A percentile compares a stretch with the other conserved stretches of the same genome.
Evolutionary conservation across 192 early-diverging fungal genomes (phyloP).

Genomic region (Coemansia sp.): DNA sequence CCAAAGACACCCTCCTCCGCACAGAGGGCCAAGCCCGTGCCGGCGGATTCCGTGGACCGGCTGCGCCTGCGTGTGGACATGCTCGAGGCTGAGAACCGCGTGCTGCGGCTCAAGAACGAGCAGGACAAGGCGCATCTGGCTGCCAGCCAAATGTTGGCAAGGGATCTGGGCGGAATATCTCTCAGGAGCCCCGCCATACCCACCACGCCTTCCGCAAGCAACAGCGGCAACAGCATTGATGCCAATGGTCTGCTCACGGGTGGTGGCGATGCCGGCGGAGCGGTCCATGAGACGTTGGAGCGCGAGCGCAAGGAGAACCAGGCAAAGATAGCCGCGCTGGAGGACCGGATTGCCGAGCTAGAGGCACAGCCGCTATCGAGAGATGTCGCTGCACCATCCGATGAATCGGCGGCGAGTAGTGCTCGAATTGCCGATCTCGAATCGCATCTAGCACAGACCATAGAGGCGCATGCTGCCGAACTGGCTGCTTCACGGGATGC

Average conservation of each 20-base stretch:
- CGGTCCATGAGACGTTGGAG: constrained; percentile 20
- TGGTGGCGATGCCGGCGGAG: too few species aligned
- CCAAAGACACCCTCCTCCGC: background rate
- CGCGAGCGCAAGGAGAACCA: constrained; percentile 31
- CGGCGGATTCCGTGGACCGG: constrained; percentile 45
- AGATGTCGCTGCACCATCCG: background rate
- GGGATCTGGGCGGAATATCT: constrained; percentile 21
- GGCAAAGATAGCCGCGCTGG: constrained; percentile 20
- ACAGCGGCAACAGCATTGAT: background rate
- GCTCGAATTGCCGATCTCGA: constrained; percentile 14
- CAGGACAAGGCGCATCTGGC: constrained; percentile 57
- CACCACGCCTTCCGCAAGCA: background rate
- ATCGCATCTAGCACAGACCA: background rate
- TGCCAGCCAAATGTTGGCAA: constrained; percentile 56
- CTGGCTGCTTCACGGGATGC: background rate
- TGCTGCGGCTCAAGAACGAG: constrained; percentile 61
- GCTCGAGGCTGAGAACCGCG: constrained; percentile 67
- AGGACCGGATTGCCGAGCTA: constrained; percentile 22
- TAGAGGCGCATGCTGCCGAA: constrained; percentile 3
- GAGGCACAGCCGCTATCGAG: background rate
- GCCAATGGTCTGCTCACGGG: too few species aligned
- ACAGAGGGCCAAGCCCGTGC: background rate
- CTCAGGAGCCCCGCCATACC: constrained; percentile 3
- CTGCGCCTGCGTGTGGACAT: constrained; percentile 62
- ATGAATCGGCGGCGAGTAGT: too few species aligned